phyloP scores from a whole-genome alignment of 1,284 basidiomycete genomes.

The Tilletia indica region DNA sequence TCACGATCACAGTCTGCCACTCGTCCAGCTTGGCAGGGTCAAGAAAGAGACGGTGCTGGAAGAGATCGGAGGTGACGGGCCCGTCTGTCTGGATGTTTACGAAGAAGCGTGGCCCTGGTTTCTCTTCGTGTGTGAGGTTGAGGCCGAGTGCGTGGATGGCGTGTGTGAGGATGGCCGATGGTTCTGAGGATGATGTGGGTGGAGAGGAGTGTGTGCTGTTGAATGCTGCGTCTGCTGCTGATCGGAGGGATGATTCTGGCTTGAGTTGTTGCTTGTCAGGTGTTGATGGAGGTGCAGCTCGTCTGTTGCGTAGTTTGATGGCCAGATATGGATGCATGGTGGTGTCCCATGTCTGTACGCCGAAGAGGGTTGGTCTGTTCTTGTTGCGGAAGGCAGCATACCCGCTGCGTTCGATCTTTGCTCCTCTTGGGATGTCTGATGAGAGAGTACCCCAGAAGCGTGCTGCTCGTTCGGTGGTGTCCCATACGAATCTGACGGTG shows the following conservation, averaged over 20 bases:
- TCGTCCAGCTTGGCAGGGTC: slow-evolving; percentile 65
- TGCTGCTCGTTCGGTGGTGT: slow-evolving; percentile 34
- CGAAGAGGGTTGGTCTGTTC: slow-evolving; percentile 68
- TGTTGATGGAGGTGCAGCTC: not conserved
- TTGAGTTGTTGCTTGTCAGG: not conserved
- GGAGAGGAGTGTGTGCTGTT: not conserved
- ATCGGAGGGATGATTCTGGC: not conserved
- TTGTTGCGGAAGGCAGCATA: slow-evolving; percentile 78
- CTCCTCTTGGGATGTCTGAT: slow-evolving; percentile 53
- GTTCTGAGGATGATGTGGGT: slow-evolving; percentile 41
- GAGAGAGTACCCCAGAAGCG: slow-evolving; percentile 55
- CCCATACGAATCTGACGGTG: slow-evolving; percentile 56
- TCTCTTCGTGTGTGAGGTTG: slow-evolving; percentile 32
- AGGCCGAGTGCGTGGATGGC: slow-evolving; percentile 43
- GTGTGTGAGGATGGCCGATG: slow-evolving; percentile 62
- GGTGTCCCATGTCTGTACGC: slow-evolving; percentile 75
- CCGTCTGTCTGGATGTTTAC: slow-evolving; percentile 82
- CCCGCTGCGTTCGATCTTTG: slow-evolving; percentile 57
- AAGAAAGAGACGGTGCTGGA: slow-evolving; percentile 83
- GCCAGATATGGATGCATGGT: slow-evolving; percentile 74
- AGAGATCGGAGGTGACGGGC: slow-evolving; percentile 68
- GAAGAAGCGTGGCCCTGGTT: slow-evolving; percentile 58
- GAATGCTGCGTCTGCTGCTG: slow-evolving; percentile 3
- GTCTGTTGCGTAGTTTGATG: slow-evolving; percentile 66
- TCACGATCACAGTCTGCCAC: slow-evolving; percentile 81